Conservation (phyloP, 2,329 filamentous ascomycete genomes). For the Ophiostoma sp. region DNA sequence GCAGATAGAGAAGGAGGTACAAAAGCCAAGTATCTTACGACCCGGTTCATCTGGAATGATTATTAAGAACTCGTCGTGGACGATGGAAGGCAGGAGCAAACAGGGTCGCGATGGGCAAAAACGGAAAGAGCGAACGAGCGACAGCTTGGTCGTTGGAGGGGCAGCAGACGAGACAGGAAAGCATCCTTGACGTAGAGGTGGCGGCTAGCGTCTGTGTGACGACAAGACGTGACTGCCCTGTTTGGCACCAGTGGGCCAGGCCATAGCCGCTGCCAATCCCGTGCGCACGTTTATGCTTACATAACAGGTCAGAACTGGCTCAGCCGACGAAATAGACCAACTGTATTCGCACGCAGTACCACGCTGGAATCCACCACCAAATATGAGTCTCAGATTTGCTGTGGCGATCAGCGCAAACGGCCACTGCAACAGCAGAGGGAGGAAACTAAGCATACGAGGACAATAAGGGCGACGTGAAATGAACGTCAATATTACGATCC, state of each 20-base stretch:
- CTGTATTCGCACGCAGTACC: too few relatives aligned
- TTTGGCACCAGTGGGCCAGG: too few relatives aligned
- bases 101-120: not conserved
- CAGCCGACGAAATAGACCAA: not conserved
- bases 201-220: too few relatives aligned
- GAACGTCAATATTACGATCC: not conserved
- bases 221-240: too few relatives aligned
- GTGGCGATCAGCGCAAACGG: not conserved
- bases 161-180: too few relatives aligned
- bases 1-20: too few relatives aligned
- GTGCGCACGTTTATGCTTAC: too few relatives aligned
- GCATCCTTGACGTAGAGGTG: too few relatives aligned
- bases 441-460: not conserved
- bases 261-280: too few relatives aligned
- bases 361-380: not conserved
- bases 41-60: not conserved
- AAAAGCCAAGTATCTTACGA: too few relatives aligned
- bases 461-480: not conserved
- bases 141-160: not conserved
- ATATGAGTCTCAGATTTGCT: slow-evolving; percentile 1
- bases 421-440: not conserved
- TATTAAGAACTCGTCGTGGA: not conserved
- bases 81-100: not conserved
- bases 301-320: too few relatives aligned
- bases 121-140: not conserved